These are phyloP conservation scores for Tulasnella sp. DNA, from an alignment of 768 basidiomycete species.

Conservation along the genomic window DNA sequence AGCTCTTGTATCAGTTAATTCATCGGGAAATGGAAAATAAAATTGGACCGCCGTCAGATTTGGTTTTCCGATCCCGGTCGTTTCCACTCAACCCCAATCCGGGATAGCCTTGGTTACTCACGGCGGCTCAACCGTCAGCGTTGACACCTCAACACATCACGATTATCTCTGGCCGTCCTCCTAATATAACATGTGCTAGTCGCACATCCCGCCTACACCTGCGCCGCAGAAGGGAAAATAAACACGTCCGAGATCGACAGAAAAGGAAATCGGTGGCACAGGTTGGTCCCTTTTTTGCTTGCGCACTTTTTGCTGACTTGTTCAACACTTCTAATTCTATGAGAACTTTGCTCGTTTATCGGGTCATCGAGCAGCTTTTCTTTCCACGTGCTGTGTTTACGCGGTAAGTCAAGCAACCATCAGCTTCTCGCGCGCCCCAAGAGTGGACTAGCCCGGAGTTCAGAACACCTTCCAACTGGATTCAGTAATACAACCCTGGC, in stretches of 20 bases:
- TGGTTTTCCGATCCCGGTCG: constrained; percentile 3
- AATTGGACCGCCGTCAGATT: not conserved
- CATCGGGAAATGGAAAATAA: not conserved
- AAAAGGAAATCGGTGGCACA: not conserved
- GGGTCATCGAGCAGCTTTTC: not conserved
- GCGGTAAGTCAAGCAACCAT: not conserved
- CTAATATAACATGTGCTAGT: not conserved
- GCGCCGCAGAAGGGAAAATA: not conserved
- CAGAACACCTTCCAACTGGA: not conserved
- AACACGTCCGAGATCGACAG: not conserved
- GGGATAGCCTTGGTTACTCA: not conserved
- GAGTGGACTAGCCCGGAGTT: not conserved
- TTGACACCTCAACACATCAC: not conserved
- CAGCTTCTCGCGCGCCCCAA: not conserved
- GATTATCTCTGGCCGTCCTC: not conserved
- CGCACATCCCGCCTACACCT: not conserved
- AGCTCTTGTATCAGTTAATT: not conserved
- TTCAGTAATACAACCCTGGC: not conserved
- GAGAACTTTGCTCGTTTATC: not conserved
- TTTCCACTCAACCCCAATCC: constrained; percentile 8
- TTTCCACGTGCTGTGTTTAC: not conserved
- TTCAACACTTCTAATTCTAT: not conserved
- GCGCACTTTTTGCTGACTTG: not conserved
- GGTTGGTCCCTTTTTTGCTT: too few species aligned
- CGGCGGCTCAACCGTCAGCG: not conserved